Percentiles rank a stretch among this genome's conserved stretches.
These are phyloP conservation scores for Cruciata laevipes DNA, from an alignment of 257 asterid species.

Conservation along the genomic window DNA sequence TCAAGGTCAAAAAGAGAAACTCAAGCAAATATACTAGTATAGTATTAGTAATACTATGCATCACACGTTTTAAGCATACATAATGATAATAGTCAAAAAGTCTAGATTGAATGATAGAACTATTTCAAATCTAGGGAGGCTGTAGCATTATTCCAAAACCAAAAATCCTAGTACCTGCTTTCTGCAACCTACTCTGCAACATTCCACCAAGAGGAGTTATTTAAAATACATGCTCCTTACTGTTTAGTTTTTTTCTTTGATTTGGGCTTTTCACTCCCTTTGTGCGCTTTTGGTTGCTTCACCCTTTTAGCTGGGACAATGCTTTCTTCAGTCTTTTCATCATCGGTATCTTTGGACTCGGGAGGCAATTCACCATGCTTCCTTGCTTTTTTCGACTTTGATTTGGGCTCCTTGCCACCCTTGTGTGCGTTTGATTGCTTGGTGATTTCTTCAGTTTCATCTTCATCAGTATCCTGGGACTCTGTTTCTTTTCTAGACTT, in stretches of 20 bases:
- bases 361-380: constrained; percentile 6
- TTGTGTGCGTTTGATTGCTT: constrained; percentile 26
- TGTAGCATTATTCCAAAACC: not conserved
- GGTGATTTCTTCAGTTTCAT: constrained; percentile 23
- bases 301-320: constrained; percentile 28
- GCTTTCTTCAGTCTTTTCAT: constrained; percentile 26
- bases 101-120: not conserved
- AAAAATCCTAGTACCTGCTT: not conserved
- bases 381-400: not conserved
- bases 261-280: constrained; percentile 32
- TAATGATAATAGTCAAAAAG: not conserved
- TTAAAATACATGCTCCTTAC: constrained; percentile 1
- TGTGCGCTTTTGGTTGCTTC: constrained; percentile 26
- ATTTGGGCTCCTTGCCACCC: constrained; percentile 12
- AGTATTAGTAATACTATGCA: not conserved
- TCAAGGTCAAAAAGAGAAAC: too few species aligned
- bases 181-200: not conserved
- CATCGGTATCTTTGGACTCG: constrained; percentile 21
- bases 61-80: not conserved
- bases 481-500: constrained; percentile 9
- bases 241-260: constrained; percentile 37
- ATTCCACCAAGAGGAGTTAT: not conserved
- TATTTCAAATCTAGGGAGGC: not conserved
- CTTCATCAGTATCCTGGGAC: constrained; percentile 23
- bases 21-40: too few species aligned